Evolutionary conservation across 139 green algal species (phyloP).

Genomic region (Chlorella sp.): DNA sequence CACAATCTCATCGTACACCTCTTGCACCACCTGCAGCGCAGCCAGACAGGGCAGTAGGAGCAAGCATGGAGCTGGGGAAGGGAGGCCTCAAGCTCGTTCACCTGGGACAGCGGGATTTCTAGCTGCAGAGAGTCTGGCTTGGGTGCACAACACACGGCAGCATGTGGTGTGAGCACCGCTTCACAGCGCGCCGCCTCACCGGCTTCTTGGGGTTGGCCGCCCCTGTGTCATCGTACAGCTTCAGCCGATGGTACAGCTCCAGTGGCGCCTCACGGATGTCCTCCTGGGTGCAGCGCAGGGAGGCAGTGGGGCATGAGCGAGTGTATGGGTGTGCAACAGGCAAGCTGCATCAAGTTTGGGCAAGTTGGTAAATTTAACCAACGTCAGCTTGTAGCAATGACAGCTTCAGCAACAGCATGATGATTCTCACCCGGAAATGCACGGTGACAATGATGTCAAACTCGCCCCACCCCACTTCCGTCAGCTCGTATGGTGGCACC

Average conservation of each 20-base stretch:
- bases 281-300: slow-evolving; percentile 24
- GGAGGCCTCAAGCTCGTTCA: not conserved
- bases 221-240: slow-evolving; percentile 74
- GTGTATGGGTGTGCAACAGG: no score
- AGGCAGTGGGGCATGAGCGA: no score
- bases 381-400: no score
- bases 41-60: not conserved
- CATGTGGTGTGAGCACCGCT: no score
- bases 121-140: no score
- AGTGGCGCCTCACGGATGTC: slow-evolving; percentile 75
- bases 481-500: slow-evolving; percentile 65
- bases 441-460: slow-evolving; percentile 88
- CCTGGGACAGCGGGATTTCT: not conserved
- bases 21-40: slow-evolving; percentile 54
- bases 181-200: slow-evolving; percentile 56
- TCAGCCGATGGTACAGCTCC: slow-evolving; percentile 83
- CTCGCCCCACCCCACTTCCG: slow-evolving; percentile 96
- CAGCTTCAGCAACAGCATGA: no score
- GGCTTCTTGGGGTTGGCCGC: slow-evolving; percentile 73
- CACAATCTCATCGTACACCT: slow-evolving; percentile 94
- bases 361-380: no score
- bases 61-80: not conserved
- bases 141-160: no score
- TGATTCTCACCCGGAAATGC: slow-evolving; percentile 9
- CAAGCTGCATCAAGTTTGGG: no score